Conservation (phyloP, 2,329 filamentous ascomycete species). For the Xylariaceae sp. region DNA sequence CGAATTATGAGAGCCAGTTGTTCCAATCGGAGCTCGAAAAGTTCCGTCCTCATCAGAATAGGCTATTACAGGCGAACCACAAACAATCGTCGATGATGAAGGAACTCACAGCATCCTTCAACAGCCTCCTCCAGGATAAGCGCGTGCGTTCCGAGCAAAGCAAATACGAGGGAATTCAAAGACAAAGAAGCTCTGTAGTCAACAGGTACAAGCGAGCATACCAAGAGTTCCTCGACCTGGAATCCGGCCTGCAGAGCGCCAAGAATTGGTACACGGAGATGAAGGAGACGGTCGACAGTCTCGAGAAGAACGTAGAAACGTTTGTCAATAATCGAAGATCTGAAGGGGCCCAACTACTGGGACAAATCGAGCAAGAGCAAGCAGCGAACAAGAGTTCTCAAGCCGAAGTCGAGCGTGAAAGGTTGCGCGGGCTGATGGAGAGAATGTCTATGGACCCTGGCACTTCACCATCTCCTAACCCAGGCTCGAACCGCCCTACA, state of each 20-base stretch:
- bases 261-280: conserved; percentile 95
- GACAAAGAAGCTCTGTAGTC: conserved; percentile 76
- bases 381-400: conserved; percentile 54
- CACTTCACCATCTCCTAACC: conserved; percentile 34
- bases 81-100: conserved; percentile 95
- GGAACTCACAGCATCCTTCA: conserved; percentile 84
- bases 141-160: conserved; percentile 89
- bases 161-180: conserved; percentile 86
- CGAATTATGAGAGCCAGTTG: conserved; percentile 84
- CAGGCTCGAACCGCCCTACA: conserved; percentile 34
- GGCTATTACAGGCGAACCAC: conserved; percentile 87
- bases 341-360: conserved; percentile 85
- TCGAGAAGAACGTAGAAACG: conserved; percentile 92
- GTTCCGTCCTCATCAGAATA: conserved; percentile 87
- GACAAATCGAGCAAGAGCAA: conserved; percentile 79
- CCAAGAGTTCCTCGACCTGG: conserved; percentile 86
- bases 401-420: conserved; percentile 81
- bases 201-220: conserved; percentile 87
- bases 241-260: conserved; percentile 79
- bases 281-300: conserved; percentile 86
- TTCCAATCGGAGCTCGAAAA: conserved; percentile 98
- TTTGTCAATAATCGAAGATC: conserved; percentile 93
- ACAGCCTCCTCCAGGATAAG: conserved; percentile 86
- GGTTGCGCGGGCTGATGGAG: conserved; percentile 87
- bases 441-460: conserved; percentile 81